Percentiles rank a stretch among this genome's conserved stretches.
Conservation (phyloP, 176 grass and related monocot genomes). For the Tillandsia fasciculata region DNA sequence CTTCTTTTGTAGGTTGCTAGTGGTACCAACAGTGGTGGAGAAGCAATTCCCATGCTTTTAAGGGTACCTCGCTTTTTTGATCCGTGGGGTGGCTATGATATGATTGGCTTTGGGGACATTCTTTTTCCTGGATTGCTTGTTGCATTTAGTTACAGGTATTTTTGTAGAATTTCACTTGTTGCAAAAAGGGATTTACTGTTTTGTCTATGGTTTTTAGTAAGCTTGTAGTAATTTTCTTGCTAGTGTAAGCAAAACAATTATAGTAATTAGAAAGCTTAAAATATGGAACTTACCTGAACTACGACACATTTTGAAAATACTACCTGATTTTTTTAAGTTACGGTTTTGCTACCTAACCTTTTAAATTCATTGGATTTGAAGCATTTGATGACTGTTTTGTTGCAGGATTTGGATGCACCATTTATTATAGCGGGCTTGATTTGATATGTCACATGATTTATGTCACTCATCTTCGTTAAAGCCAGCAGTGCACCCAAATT, state of each 20-base stretch:
- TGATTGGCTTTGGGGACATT: constrained; percentile 99
- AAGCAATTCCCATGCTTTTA: constrained; percentile 95
- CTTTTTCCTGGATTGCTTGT: constrained; percentile 94
- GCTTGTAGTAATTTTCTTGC: too few species aligned
- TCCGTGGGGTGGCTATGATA: constrained; percentile 98
- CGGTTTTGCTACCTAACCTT: not conserved
- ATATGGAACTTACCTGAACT: too few species aligned
- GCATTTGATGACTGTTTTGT: too few species aligned
- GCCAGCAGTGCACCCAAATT: too few species aligned
- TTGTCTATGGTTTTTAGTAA: not conserved
- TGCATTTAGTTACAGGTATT: constrained; percentile 84
- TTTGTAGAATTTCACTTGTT: not conserved
- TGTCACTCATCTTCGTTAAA: too few species aligned
- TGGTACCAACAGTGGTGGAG: constrained; percentile 64
- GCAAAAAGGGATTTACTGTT: not conserved
- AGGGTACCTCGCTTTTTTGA: constrained; percentile 93
- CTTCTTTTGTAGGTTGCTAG: constrained; percentile 57
- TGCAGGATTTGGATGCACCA: too few species aligned
- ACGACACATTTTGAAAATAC: not conserved
- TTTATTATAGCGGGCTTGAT: too few species aligned
- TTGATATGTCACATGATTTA: too few species aligned
- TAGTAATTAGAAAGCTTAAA: too few species aligned
- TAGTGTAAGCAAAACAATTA: too few species aligned
- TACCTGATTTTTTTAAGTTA: not conserved
- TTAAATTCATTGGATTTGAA: too few species aligned